phyloP scores from a whole-genome alignment of 192 early-diverging fungal genomes.

The Coemansia sp. region DNA sequence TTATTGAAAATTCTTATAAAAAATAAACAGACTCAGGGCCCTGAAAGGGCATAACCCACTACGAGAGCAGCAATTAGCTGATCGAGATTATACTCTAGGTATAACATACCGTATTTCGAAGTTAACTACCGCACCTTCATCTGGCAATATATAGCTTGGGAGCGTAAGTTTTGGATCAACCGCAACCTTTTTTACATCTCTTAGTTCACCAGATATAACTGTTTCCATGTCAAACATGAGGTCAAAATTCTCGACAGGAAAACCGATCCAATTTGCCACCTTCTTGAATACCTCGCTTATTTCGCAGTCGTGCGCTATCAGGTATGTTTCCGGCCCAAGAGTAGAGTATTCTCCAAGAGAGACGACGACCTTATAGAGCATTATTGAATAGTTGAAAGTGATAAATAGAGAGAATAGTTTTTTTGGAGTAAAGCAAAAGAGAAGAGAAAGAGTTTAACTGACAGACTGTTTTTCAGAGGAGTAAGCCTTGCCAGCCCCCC shows the following conservation, averaged over 20 bases:
- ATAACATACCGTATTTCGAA: background rate
- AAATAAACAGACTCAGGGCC: too few relatives aligned
- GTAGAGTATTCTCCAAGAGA: background rate
- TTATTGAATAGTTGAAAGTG: background rate
- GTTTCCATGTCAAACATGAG: background rate
- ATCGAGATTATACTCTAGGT: too few relatives aligned
- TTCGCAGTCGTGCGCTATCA: slow-evolving; percentile 9
- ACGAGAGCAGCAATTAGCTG: too few relatives aligned
- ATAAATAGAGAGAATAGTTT: too few relatives aligned
- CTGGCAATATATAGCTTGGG: background rate
- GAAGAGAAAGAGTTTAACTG: background rate
- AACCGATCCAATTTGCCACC: background rate
- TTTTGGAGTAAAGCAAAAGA: background rate
- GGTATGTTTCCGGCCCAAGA: background rate
- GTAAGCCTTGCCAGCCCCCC: too few relatives aligned
- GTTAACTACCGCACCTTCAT: background rate
- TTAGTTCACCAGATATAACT: background rate
- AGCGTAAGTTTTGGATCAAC: background rate
- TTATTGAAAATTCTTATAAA: too few relatives aligned
- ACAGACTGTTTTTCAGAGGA: too few relatives aligned
- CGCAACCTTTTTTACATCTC: background rate
- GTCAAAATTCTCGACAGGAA: background rate
- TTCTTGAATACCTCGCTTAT: background rate
- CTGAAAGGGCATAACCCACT: too few relatives aligned
- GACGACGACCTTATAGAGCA: background rate